phyloP scores from a whole-genome alignment of 345 rosid species.

The Physaria fendleri region DNA sequence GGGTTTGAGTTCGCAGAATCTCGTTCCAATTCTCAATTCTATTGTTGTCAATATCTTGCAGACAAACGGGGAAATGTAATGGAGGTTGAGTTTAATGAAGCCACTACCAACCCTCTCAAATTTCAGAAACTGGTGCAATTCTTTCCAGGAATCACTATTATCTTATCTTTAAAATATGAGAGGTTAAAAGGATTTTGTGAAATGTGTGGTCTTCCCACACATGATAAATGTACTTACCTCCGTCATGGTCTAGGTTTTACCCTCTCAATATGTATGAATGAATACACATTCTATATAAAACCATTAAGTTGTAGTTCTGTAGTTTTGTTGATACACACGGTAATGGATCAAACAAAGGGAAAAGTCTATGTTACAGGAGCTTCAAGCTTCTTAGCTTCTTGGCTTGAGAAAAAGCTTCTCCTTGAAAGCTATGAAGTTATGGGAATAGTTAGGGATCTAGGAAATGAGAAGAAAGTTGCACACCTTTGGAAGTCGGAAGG shows the following conservation, averaged over 20 bases:
- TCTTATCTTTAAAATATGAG: too few species aligned
- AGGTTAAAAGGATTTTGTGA: too few species aligned
- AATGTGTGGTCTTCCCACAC: too few species aligned
- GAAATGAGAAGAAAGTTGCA: conserved; percentile 59
- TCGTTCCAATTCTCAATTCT: too few species aligned
- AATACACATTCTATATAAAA: conserved; percentile 20
- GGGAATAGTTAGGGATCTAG: conserved; percentile 89
- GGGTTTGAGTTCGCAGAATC: too few species aligned
- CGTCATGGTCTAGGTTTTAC: background rate
- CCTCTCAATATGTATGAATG: background rate
- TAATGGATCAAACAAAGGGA: conserved; percentile 38
- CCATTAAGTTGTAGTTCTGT: background rate
- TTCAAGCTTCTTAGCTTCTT: conserved; percentile 83
- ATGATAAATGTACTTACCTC: conserved; percentile 25
- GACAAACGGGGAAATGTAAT: too few species aligned
- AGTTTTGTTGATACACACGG: background rate
- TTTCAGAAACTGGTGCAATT: too few species aligned
- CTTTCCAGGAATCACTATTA: too few species aligned
- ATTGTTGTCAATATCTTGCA: too few species aligned
- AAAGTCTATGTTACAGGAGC: conserved; percentile 89
- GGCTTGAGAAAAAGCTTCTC: conserved; percentile 83
- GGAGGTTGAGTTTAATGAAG: too few species aligned
- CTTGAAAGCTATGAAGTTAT: conserved; percentile 61
- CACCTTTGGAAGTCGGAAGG: conserved; percentile 80
- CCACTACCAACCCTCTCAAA: too few species aligned